Conservation (phyloP, 768 basidiomycete species). For the Lactifluus pinguis region DNA sequence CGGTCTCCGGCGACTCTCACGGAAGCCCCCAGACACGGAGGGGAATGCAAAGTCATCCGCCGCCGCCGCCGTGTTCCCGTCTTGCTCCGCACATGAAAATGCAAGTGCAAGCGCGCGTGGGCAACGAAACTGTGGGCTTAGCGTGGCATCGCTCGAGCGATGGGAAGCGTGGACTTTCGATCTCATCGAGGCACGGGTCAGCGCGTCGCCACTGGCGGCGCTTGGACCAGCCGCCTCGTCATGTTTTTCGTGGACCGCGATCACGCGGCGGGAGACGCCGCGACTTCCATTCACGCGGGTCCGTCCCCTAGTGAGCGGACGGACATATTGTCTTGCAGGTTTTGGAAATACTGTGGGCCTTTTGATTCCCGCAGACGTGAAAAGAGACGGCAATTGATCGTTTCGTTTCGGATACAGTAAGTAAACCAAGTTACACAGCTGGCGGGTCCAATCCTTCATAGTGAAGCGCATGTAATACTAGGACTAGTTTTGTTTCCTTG, state of each 20-base stretch:
- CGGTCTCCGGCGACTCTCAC: conserved; percentile 61
- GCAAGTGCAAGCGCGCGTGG: conserved; percentile 20
- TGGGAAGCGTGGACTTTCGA: conserved; percentile 85
- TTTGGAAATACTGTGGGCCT: conserved; percentile 20
- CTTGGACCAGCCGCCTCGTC: conserved; percentile 25
- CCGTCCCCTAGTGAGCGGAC: conserved; percentile 15
- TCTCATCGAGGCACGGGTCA: conserved; percentile 38
- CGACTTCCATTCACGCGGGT: conserved; percentile 20
- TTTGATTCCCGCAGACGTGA: neutral
- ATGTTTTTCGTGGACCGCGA: neutral
- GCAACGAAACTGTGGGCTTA: conserved; percentile 36
- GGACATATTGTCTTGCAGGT: conserved; percentile 15
- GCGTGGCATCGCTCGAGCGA: conserved; percentile 56
- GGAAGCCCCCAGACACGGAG: conserved; percentile 23
- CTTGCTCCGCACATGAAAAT: conserved; percentile 17
- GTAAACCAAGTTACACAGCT: neutral
- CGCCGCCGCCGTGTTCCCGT: conserved; percentile 18
- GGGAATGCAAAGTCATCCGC: neutral
- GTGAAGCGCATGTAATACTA: neutral
- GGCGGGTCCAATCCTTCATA: neutral
- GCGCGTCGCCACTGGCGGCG: conserved; percentile 43
- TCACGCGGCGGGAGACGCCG: conserved; percentile 7
- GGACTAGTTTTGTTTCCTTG: neutral
- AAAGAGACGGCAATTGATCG: neutral
- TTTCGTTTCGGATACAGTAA: too few species aligned